These are phyloP conservation scores for Craspedostauros australis DNA, from an alignment of 108 stramenopile genomes.

Conservation along the genomic window DNA sequence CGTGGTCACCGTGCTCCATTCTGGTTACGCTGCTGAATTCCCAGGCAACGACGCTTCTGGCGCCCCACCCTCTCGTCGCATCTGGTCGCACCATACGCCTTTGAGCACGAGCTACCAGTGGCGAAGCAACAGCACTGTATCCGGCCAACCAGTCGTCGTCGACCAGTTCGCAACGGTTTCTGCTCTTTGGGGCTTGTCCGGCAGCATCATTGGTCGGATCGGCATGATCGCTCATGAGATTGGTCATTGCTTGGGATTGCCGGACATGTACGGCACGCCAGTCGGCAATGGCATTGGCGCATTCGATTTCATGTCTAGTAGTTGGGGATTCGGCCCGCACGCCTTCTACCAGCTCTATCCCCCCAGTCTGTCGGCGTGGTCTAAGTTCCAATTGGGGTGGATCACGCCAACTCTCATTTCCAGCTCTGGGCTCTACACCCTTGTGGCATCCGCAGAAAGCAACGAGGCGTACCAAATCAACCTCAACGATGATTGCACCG, in stretches of 20 bases:
- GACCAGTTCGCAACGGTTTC: constrained; percentile 15
- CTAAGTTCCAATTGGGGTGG: constrained; percentile 30
- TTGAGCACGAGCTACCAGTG: too few relatives aligned
- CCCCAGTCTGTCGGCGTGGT: constrained; percentile 32
- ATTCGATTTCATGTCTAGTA: constrained; percentile 1
- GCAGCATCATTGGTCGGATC: constrained; percentile 23
- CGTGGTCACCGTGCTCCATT: constrained; percentile 55
- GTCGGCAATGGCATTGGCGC: neutral
- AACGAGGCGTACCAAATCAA: constrained; percentile 6
- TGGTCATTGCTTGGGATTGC: constrained; percentile 3
- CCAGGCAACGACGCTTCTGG: constrained; percentile 30
- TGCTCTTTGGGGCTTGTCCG: constrained; percentile 14
- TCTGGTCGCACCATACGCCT: constrained; percentile 37
- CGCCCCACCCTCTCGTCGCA: constrained; percentile 3
- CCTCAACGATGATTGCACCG: neutral
- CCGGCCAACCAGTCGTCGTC: too few relatives aligned
- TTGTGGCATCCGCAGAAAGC: neutral
- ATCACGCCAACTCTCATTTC: too few relatives aligned
- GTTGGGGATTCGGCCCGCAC: neutral
- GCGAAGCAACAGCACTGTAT: too few relatives aligned
- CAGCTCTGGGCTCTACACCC: constrained; percentile 7
- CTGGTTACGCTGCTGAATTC: constrained; percentile 71
- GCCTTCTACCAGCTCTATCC: constrained; percentile 8
- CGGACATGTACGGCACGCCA: constrained; percentile 31
- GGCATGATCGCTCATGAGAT: constrained; percentile 34